Conservation (phyloP, 139 green algal genomes). For the Prasinococcaceae sp. region DNA sequence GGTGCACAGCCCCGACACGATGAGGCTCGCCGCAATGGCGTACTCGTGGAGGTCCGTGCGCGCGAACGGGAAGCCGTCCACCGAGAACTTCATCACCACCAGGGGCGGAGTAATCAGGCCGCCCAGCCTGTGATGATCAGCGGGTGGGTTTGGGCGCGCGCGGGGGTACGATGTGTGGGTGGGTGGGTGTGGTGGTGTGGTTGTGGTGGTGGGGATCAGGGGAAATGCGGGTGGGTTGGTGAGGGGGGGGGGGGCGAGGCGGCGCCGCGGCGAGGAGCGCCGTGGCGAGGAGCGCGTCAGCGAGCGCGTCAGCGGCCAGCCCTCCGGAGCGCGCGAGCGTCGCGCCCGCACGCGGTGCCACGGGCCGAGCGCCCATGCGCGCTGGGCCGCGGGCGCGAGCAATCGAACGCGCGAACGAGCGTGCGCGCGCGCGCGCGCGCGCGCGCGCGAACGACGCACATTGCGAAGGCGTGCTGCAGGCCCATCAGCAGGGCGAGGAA, state of each 20-base stretch:
- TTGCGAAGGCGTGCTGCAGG: constrained; percentile 50
- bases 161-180: too few species aligned
- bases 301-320: not conserved
- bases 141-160: too few species aligned
- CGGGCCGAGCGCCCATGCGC: too few species aligned
- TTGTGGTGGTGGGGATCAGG: not conserved
- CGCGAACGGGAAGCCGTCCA: constrained; percentile 5
- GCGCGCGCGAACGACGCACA: constrained; percentile 11
- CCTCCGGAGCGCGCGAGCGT: not conserved
- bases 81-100: constrained; percentile 20
- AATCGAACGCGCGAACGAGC: constrained; percentile 1
- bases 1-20: constrained; percentile 40
- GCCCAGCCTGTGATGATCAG: constrained; percentile 8
- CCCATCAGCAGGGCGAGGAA: constrained; percentile 45
- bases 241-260: too few species aligned
- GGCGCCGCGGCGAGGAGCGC: constrained; percentile 3
- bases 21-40: constrained; percentile 32
- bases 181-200: too few species aligned
- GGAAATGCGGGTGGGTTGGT: too few species aligned
- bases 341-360: too few species aligned
- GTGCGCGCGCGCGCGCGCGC: not conserved
- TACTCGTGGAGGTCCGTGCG: constrained; percentile 21
- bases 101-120: constrained; percentile 32
- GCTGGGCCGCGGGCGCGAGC: not conserved
- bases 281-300: not conserved